Evolutionary conservation across 345 rosid genomes (phyloP).

Genomic region (Arabis hirsuta): DNA sequence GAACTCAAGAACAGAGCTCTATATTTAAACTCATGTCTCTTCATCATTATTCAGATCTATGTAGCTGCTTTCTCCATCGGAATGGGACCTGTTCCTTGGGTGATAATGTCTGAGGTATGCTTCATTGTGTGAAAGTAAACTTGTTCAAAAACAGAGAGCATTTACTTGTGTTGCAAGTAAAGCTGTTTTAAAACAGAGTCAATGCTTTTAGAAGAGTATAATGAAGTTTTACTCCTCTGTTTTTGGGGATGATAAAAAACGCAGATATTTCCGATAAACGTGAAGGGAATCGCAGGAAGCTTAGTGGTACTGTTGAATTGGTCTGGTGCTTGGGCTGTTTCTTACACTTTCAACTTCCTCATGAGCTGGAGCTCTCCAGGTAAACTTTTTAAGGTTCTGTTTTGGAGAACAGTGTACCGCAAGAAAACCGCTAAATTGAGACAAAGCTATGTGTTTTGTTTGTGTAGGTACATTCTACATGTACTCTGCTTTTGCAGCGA

Average conservation of each 20-base stretch:
- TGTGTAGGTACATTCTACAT: slow-evolving; percentile 80
- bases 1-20: slow-evolving; percentile 5
- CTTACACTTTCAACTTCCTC: slow-evolving; percentile 85
- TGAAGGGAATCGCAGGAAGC: slow-evolving; percentile 93
- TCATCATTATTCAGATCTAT: slow-evolving; percentile 52
- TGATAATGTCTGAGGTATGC: slow-evolving; percentile 92
- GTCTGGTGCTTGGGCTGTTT: slow-evolving; percentile 92
- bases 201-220: background rate
- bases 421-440: background rate
- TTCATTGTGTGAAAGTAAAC: slow-evolving; percentile 18
- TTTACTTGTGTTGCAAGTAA: slow-evolving; percentile 10
- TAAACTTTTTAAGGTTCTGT: slow-evolving; percentile 26
- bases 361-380: slow-evolving; percentile 84
- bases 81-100: slow-evolving; percentile 96
- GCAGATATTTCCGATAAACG: slow-evolving; percentile 88
- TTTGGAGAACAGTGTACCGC: background rate
- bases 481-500: slow-evolving; percentile 64
- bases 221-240: background rate
- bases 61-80: slow-evolving; percentile 79
- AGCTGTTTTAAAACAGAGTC: background rate
- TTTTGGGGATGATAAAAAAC: slow-evolving; percentile 13
- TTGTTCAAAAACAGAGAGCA: background rate
- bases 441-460: background rate
- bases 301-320: slow-evolving; percentile 88
- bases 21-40: background rate